A percentile compares a stretch with the other conserved stretches of the same genome.
phyloP scores from a whole-genome alignment of 768 basidiomycete genomes.

The Cystofilobasidium bisporidii region DNA sequence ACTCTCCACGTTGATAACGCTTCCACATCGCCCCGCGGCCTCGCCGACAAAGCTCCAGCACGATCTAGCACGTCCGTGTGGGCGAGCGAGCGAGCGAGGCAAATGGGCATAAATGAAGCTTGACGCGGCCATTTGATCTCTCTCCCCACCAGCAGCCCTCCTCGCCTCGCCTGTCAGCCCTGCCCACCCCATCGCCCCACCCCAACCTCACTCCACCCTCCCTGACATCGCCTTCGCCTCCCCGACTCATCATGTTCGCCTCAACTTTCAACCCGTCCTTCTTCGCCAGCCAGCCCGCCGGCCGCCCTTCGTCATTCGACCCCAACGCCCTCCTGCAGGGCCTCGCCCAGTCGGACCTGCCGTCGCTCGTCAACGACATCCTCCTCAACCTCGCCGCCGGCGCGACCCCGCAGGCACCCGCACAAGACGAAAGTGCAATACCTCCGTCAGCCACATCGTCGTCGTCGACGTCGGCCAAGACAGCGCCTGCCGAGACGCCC shows the following conservation, averaged over 20 bases:
- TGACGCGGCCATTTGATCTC: too few species aligned
- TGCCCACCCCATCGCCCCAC: too few species aligned
- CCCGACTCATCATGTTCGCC: neutral
- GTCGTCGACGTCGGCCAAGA: conserved; percentile 1
- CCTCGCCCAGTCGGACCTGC: conserved; percentile 4
- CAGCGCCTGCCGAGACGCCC: neutral
- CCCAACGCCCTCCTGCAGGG: neutral
- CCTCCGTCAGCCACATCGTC: too few species aligned
- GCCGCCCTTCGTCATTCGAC: neutral
- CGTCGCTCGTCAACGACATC: neutral
- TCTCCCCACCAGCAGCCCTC: neutral
- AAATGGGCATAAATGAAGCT: too few species aligned
- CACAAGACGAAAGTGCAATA: neutral
- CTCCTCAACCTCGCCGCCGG: neutral
- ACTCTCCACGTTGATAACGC: neutral
- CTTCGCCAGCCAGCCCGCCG: neutral
- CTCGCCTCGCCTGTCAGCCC: too few species aligned
- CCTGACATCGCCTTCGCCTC: neutral
- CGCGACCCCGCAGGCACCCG: neutral
- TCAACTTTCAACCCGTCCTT: neutral
- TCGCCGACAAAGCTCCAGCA: neutral
- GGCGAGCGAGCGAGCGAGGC: too few species aligned
- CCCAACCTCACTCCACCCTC: neutral
- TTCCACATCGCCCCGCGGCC: neutral
- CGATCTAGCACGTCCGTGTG: too few species aligned